Conservation (phyloP, 345 rosid genomes). For the Raphanus raphanistrum region DNA sequence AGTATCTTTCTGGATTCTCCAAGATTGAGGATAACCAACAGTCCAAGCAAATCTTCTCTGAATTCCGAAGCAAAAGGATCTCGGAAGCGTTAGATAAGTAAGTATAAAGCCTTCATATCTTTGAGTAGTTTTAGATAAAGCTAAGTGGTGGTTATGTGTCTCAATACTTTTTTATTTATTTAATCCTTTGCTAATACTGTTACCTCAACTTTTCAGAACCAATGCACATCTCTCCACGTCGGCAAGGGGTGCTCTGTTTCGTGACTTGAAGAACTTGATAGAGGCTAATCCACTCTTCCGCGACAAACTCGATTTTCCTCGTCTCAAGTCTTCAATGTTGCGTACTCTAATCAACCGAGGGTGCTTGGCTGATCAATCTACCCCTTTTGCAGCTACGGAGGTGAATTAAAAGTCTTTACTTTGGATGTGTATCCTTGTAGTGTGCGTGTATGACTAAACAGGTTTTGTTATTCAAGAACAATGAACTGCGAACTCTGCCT, state of each 20-base stretch:
- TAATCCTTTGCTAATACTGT: slow-evolving; percentile 55
- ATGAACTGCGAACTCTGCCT: slow-evolving; percentile 51
- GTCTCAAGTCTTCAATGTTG: slow-evolving; percentile 70
- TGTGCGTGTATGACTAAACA: slow-evolving; percentile 1
- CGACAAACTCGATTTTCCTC: slow-evolving; percentile 83
- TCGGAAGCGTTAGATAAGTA: slow-evolving; percentile 93
- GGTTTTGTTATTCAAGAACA: slow-evolving; percentile 43
- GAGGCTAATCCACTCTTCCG: slow-evolving; percentile 64
- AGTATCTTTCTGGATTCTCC: slow-evolving; percentile 69
- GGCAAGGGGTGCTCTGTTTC: slow-evolving; percentile 77
- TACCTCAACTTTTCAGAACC: slow-evolving; percentile 50
- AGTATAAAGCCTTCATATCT: slow-evolving; percentile 12
- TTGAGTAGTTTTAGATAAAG: neutral
- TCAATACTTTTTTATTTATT: neutral
- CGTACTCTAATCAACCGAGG: slow-evolving; percentile 80
- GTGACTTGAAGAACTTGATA: slow-evolving; percentile 56
- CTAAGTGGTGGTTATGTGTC: neutral
- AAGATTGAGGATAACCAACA: slow-evolving; percentile 50
- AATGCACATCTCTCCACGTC: slow-evolving; percentile 80
- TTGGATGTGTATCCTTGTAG: slow-evolving; percentile 2
- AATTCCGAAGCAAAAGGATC: slow-evolving; percentile 86
- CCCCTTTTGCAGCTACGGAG: slow-evolving; percentile 57
- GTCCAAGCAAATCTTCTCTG: slow-evolving; percentile 84
- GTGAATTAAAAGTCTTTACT: slow-evolving; percentile 41
- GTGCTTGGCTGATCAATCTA: slow-evolving; percentile 56